phyloP scores from a whole-genome alignment of 495 filamentous ascomycete genomes.

The Trichoderma virens region DNA sequence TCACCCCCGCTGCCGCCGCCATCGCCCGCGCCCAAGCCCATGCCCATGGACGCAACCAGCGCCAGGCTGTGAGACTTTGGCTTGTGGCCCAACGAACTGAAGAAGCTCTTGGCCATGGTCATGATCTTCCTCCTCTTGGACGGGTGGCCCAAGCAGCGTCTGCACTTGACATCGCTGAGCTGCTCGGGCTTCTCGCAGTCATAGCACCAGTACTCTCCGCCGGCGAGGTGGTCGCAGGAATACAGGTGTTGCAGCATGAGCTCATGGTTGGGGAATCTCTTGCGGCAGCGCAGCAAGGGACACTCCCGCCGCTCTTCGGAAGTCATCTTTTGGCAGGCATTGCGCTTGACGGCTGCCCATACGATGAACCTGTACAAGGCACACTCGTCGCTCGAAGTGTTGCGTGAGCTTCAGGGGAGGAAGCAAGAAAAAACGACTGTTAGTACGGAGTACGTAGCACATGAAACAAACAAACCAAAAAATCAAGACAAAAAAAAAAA shows the following conservation, averaged over 20 bases:
- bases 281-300: slow-evolving; percentile 34
- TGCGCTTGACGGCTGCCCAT: slow-evolving; percentile 44
- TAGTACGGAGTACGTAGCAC: not conserved
- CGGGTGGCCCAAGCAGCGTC: slow-evolving; percentile 34
- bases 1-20: not conserved
- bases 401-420: slow-evolving; percentile 16
- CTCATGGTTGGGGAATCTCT: slow-evolving; percentile 36
- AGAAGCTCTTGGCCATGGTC: slow-evolving; percentile 40
- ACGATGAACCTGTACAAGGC: slow-evolving; percentile 40
- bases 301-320: slow-evolving; percentile 33
- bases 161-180: slow-evolving; percentile 40
- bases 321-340: slow-evolving; percentile 33
- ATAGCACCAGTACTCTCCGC: slow-evolving; percentile 41
- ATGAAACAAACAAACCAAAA: no score
- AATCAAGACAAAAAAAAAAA: not conserved
- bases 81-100: slow-evolving; percentile 40
- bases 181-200: slow-evolving; percentile 40
- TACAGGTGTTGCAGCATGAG: slow-evolving; percentile 38
- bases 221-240: slow-evolving; percentile 31
- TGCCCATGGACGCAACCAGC: not conserved
- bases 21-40: not conserved
- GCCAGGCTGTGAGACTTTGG: not conserved
- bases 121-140: slow-evolving; percentile 40
- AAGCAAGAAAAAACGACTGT: not conserved
- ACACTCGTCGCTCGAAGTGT: slow-evolving; percentile 36